Evolutionary conservation across 176 grass and related monocot genomes (phyloP).

Genomic region (Echinochloa phyllopogon): DNA sequence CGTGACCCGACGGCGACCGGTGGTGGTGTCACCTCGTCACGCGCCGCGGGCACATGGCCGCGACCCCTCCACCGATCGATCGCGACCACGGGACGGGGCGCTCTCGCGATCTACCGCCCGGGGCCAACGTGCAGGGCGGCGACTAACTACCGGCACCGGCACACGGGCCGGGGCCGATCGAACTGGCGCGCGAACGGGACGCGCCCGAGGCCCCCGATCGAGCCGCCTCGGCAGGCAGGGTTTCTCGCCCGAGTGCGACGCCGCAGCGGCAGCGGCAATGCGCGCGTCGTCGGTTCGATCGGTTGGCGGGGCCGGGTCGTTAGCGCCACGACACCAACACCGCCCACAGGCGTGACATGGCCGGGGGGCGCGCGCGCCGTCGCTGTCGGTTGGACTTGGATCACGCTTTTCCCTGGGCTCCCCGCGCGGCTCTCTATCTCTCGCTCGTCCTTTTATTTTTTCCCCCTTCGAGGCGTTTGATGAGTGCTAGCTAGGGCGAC

Average conservation of each 20-base stretch:
- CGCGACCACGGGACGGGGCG: neutral
- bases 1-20: conserved; percentile 10
- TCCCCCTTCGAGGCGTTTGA: neutral
- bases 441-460: neutral
- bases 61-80: neutral
- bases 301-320: conserved; percentile 20
- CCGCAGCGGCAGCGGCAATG: neutral
- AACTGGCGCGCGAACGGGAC: conserved; percentile 16
- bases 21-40: conserved; percentile 2
- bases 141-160: conserved; percentile 9
- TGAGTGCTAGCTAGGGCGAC: neutral
- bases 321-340: neutral
- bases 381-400: neutral
- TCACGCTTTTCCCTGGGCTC: neutral
- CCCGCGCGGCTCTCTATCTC: neutral
- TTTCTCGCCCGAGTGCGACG: conserved; percentile 51
- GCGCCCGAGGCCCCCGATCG: neutral
- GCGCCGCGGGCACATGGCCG: conserved; percentile 42
- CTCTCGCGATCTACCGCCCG: neutral
- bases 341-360: neutral
- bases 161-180: neutral
- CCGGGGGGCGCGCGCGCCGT: neutral
- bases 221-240: neutral
- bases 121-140: neutral
- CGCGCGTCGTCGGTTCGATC: conserved; percentile 25